phyloP scores from a whole-genome alignment of 2,329 filamentous ascomycete genomes.

The Fusarium sp. region DNA sequence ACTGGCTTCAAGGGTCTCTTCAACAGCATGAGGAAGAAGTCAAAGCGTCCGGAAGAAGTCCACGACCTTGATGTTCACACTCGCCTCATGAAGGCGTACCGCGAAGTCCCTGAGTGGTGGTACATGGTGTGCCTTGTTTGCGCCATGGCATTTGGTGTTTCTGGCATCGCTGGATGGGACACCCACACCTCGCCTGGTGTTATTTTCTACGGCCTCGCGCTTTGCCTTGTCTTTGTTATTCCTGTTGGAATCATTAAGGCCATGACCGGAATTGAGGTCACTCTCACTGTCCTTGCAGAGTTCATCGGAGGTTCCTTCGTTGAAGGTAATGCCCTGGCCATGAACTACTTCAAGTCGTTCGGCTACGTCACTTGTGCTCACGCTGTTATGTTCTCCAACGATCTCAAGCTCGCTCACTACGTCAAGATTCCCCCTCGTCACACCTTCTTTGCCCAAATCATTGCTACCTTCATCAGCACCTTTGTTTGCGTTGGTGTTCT shows the following conservation, averaged over 20 bases:
- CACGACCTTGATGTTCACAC: conserved; percentile 62
- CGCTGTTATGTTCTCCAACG: conserved; percentile 64
- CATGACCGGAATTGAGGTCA: conserved; percentile 66
- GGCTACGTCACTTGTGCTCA: conserved; percentile 64
- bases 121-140: conserved; percentile 59
- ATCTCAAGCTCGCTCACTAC: conserved; percentile 65
- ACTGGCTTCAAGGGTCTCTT: conserved; percentile 63
- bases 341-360: conserved; percentile 68
- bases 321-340: conserved; percentile 63
- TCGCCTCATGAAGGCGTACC: conserved; percentile 61
- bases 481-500: conserved; percentile 64
- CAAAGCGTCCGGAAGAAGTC: conserved; percentile 52
- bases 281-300: conserved; percentile 65
- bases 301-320: conserved; percentile 66
- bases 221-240: conserved; percentile 65
- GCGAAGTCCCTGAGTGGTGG: conserved; percentile 68
- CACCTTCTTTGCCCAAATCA: conserved; percentile 70
- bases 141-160: conserved; percentile 61
- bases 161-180: conserved; percentile 61
- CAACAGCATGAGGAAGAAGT: conserved; percentile 60
- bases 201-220: conserved; percentile 63
- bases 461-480: conserved; percentile 67
- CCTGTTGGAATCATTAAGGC: conserved; percentile 66
- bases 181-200: conserved; percentile 65
- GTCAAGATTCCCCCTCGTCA: conserved; percentile 72